Base-by-base conservation (phyloP, 331 rosid genomes). In the Rhamnella rubrinervis region DNA sequence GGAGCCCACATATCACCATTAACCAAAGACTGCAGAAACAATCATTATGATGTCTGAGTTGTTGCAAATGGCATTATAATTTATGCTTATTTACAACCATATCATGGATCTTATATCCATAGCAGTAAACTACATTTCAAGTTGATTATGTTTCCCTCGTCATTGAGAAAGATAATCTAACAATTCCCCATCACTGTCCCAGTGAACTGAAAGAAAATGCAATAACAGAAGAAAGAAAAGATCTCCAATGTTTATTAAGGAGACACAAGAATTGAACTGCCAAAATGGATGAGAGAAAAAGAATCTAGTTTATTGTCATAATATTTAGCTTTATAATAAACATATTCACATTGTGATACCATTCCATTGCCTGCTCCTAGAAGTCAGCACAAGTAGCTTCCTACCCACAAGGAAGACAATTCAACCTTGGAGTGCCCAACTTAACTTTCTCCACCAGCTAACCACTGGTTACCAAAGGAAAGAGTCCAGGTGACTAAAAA, bases 1-100 rank as follows among this genome's bases (percentile, higher is more conserved):
- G 75, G 63, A 55, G 92, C 98, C 98, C 98, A 93, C 68, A 63
- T 60, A 66, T 93, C 87, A 10, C 82, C 97, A 69, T 84, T 73
- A 41, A 70, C 78, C 85, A 93, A 83, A 69, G 80, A 87, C 98
- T 93, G 89, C 80, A 66, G 76, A 63, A 76, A 69, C 72, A 53
- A 51, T 15, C 21, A 60, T 47, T 0, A 55, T 23, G 49, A 39
- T 49, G 58, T 21, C 13, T 18, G 63, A 23, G 47, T 19, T 39
- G 47, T 61, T 41, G 58, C 59, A 63, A 62, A 65, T 35, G 59
- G 35, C 56, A 66, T 38, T 16, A 16, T 47, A 25, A 21, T 49
- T n/a, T 35, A 31, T 16, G 51, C n/a, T 46, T 8, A 16, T 50
- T 50, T 35, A 47, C 17, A 2, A 8, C 46, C 9, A 66, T 25